Evolutionary conservation across 2,329 filamentous ascomycete species (phyloP).

Genomic region (Microdochium paspali): DNA sequence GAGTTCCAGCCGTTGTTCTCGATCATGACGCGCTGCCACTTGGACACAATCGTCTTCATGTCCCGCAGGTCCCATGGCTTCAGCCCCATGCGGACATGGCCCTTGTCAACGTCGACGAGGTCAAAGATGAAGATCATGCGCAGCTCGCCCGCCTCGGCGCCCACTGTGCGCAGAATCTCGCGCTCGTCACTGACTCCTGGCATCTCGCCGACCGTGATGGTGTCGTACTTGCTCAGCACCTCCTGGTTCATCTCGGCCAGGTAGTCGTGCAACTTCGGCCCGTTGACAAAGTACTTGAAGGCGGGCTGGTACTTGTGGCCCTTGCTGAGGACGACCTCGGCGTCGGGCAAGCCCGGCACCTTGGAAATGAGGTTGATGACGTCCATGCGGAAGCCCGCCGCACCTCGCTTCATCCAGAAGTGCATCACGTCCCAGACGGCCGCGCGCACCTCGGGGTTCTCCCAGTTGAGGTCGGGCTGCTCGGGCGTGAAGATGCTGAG

Average conservation of each 20-base stretch:
- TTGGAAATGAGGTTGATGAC: slow-evolving; percentile 68
- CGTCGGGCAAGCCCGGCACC: slow-evolving; percentile 46
- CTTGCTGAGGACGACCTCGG: slow-evolving; percentile 38
- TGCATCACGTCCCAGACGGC: slow-evolving; percentile 67
- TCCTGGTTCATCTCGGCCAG: slow-evolving; percentile 53
- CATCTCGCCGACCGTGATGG: slow-evolving; percentile 64
- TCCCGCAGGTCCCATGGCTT: slow-evolving; percentile 35
- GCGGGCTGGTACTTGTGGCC: slow-evolving; percentile 40
- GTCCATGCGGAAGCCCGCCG: slow-evolving; percentile 67
- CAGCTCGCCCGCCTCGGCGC: slow-evolving; percentile 46
- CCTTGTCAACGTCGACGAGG: slow-evolving; percentile 50
- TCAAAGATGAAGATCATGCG: slow-evolving; percentile 65
- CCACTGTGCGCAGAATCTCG: slow-evolving; percentile 51
- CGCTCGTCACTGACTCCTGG: slow-evolving; percentile 49
- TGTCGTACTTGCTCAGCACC: slow-evolving; percentile 49
- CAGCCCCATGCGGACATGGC: slow-evolving; percentile 29
- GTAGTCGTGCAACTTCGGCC: slow-evolving; percentile 60
- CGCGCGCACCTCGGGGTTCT: slow-evolving; percentile 55
- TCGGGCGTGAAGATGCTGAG: slow-evolving; percentile 66
- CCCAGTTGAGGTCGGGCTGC: slow-evolving; percentile 84
- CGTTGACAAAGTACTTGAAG: slow-evolving; percentile 52
- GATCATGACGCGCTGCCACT: slow-evolving; percentile 35
- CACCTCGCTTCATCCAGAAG: slow-evolving; percentile 70
- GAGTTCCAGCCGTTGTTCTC: slow-evolving; percentile 51
- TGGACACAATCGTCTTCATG: slow-evolving; percentile 26